Conservation (phyloP, 495 filamentous ascomycete genomes). For the Aspergillus taichungensis region DNA sequence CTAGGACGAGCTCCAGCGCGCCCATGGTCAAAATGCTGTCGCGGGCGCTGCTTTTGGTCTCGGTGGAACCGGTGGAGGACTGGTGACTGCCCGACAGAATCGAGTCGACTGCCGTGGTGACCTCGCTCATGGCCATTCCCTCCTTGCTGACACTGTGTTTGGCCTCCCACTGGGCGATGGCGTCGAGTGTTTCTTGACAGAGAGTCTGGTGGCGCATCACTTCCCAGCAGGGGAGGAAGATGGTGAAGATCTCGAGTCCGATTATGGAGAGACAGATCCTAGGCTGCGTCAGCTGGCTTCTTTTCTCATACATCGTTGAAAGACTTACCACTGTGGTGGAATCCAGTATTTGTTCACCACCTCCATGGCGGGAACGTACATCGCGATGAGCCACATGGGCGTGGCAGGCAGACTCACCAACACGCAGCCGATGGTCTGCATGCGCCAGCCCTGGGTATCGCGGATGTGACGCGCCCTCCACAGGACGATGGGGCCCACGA, state of each 20-base stretch:
- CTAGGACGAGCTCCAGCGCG: conserved; percentile 50
- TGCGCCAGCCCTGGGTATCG: conserved; percentile 61
- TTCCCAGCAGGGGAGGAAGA: conserved; percentile 49
- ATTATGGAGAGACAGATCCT: conserved; percentile 49
- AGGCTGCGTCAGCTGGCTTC: neutral
- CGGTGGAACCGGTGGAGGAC: conserved; percentile 22
- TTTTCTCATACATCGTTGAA: neutral
- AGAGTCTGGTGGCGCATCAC: conserved; percentile 43
- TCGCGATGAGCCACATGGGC: conserved; percentile 54
- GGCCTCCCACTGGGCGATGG: conserved; percentile 26
- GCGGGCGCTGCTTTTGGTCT: conserved; percentile 14
- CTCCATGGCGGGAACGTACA: conserved; percentile 50
- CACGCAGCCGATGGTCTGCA: conserved; percentile 53
- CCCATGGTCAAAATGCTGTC: conserved; percentile 47
- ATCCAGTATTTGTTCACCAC: conserved; percentile 45
- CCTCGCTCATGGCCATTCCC: conserved; percentile 20
- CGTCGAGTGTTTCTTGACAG: conserved; percentile 27
- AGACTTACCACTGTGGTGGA: conserved; percentile 48
- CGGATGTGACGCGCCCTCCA: conserved; percentile 43
- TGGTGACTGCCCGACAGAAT: conserved; percentile 25
- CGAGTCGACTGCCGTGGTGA: conserved; percentile 22
- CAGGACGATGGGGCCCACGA: conserved; percentile 41
- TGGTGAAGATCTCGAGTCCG: conserved; percentile 43
- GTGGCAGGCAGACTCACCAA: conserved; percentile 56
- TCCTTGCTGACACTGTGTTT: conserved; percentile 18